Evolutionary conservation across 495 filamentous ascomycete species (phyloP), one percentile per base, ranked within the genome.

Genomic region (Aspergillus conjunctus): DNA sequence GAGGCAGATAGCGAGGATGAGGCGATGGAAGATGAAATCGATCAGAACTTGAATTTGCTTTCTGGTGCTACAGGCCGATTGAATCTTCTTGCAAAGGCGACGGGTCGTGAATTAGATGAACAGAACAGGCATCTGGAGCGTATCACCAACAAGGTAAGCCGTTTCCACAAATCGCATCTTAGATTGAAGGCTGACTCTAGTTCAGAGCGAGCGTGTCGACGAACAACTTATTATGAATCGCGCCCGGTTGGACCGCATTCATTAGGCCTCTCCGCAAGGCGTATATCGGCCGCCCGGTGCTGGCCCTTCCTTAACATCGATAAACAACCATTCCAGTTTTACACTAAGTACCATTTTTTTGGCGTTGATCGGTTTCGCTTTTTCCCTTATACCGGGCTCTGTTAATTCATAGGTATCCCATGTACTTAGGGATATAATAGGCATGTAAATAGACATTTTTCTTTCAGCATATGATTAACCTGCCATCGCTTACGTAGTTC

Each of bases 1-100:
- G 85, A 90, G 70, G 87, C 86, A 11, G 88, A 92, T 67, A 85
- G 83, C 37, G 87, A 90, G 58, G 88, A 92, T 54, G 90, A 92
- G 34, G 83, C 83, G 51, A 85, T 90, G 82, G 91, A 96, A 68
- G 79, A 84, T 49, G 79, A 89, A 69, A 91, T 92, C 62, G 85
- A 90, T 45, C 73, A 79, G 50, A 87, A 86, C 65, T 64, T 90
- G 65, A 81, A 87, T 67, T 73, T 83, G 43, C 71, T 88, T n/a
- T 69, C 82, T 39, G 77, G 80, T 43, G 84, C 83, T 43, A 86
- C 86, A 17, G 78, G 82, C 44, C 72, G 83, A 56, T 70, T 96
- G 71, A 88, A 92, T 45, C 75, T 73, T 44, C 70, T 92, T 18
- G 90, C 88, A 0, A 77, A 82, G 51, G 89, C 87, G 11, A 90